phyloP scores from a whole-genome alignment of 495 filamentous ascomycete genomes.

The Physcia stellaris region DNA sequence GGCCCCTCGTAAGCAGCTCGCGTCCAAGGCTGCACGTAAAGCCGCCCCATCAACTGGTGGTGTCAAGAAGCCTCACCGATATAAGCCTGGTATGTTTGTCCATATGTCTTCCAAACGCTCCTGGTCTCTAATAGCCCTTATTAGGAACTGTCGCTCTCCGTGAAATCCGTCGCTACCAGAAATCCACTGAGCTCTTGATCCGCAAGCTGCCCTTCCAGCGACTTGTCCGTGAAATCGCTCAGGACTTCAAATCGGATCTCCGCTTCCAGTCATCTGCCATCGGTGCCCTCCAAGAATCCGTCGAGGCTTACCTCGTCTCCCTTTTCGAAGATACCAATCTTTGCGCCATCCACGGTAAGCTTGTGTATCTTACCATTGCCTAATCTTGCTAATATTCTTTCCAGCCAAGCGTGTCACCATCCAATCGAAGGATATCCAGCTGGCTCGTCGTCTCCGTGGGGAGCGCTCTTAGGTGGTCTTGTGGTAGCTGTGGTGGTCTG shows the following conservation, averaged over 20 bases:
- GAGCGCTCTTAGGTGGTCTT: constrained; percentile 61
- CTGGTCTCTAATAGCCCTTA: constrained; percentile 21
- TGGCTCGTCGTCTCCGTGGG: constrained; percentile 90
- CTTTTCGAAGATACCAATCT: constrained; percentile 99
- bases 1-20: constrained; percentile 96
- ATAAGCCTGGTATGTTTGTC: constrained; percentile 78
- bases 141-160: constrained; percentile 96
- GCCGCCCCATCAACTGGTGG: constrained; percentile 61
- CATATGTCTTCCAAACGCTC: not conserved
- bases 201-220: constrained; percentile 99
- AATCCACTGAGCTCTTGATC: constrained; percentile 99
- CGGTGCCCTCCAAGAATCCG: constrained; percentile 99
- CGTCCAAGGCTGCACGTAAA: constrained; percentile 72
- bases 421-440: constrained; percentile 93
- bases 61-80: constrained; percentile 99
- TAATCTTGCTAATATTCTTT: not conserved
- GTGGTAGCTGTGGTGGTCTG: not conserved
- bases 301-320: constrained; percentile 99
- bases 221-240: constrained; percentile 98
- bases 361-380: constrained; percentile 37
- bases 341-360: constrained; percentile 99
- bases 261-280: constrained; percentile 99
- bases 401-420: constrained; percentile 56
- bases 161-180: constrained; percentile 99
- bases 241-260: constrained; percentile 99